These are phyloP conservation scores for Penicillium mononematosum DNA, from an alignment of 495 filamentous ascomycete genomes.

Conservation along the genomic window DNA sequence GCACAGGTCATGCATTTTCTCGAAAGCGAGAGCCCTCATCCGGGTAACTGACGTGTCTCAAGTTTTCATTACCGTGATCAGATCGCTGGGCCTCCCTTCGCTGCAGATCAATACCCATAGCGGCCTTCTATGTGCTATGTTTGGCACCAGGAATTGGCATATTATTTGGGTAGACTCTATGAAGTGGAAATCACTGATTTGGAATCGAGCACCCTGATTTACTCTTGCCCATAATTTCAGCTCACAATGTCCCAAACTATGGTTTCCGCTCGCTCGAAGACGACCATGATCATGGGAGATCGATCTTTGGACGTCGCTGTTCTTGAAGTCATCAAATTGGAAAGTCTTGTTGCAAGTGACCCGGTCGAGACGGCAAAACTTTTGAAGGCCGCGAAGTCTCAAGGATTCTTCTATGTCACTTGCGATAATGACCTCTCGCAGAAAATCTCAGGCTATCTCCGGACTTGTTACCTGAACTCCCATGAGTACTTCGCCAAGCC, in stretches of 20 bases:
- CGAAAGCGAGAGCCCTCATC: neutral
- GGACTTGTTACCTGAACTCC: slow-evolving; percentile 11
- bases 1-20: neutral
- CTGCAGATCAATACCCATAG: too few relatives aligned
- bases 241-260: slow-evolving; percentile 9
- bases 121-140: too few relatives aligned
- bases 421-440: slow-evolving; percentile 10
- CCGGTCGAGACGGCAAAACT: slow-evolving; percentile 19
- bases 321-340: slow-evolving; percentile 18
- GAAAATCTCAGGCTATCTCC: slow-evolving; percentile 11
- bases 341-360: slow-evolving; percentile 16
- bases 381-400: slow-evolving; percentile 18
- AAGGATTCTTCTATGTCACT: slow-evolving; percentile 23
- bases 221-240: neutral
- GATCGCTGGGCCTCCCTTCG: too few relatives aligned
- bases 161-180: neutral
- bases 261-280: slow-evolving; percentile 10
- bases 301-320: slow-evolving; percentile 17
- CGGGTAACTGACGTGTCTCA: neutral
- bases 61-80: neutral
- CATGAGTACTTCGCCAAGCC: slow-evolving; percentile 15
- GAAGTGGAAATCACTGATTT: neutral
- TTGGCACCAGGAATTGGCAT: too few relatives aligned
- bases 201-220: neutral
- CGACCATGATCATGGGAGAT: slow-evolving; percentile 14